A percentile compares a stretch with the other conserved stretches of the same genome.
phyloP scores from a whole-genome alignment of 805 yeast species.

The Cyberlindnera euphorbiae region DNA sequence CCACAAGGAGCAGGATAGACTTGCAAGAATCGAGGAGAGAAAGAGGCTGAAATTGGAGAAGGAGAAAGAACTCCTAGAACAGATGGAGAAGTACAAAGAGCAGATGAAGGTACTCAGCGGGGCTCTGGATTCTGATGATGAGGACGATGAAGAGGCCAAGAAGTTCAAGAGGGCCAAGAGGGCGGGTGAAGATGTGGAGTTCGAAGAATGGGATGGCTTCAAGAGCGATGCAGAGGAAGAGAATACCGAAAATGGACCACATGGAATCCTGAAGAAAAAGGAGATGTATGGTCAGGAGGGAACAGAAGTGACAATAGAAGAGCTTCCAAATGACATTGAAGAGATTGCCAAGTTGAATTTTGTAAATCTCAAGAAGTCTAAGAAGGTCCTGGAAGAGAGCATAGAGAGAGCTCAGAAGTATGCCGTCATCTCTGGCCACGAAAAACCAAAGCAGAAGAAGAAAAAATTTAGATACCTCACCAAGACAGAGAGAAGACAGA shows the following conservation, averaged over 20 bases:
- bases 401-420: slow-evolving; percentile 78
- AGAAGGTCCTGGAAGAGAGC: slow-evolving; percentile 67
- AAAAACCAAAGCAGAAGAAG: slow-evolving; percentile 40
- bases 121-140: slow-evolving; percentile 14
- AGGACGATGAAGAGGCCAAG: slow-evolving; percentile 8
- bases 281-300: slow-evolving; percentile 31
- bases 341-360: slow-evolving; percentile 57
- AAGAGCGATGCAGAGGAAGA: slow-evolving; percentile 25
- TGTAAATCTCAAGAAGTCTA: slow-evolving; percentile 66
- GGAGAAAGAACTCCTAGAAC: slow-evolving; percentile 58
- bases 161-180: too few relatives aligned
- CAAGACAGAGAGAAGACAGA: slow-evolving; percentile 66
- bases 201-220: slow-evolving; percentile 38
- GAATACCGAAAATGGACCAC: slow-evolving; percentile 11
- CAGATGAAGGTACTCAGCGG: slow-evolving; percentile 30
- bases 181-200: slow-evolving; percentile 16
- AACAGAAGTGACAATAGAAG: slow-evolving; percentile 44
- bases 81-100: slow-evolving; percentile 53
- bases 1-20: slow-evolving; percentile 71
- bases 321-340: slow-evolving; percentile 48
- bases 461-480: slow-evolving; percentile 87
- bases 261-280: slow-evolving; percentile 23
- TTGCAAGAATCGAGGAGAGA: slow-evolving; percentile 72
- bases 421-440: slow-evolving; percentile 46
- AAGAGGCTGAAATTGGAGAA: slow-evolving; percentile 63